These are phyloP conservation scores for Neonectria neomacrospora DNA, from an alignment of 2,329 filamentous ascomycete genomes.

Conservation along the genomic window DNA sequence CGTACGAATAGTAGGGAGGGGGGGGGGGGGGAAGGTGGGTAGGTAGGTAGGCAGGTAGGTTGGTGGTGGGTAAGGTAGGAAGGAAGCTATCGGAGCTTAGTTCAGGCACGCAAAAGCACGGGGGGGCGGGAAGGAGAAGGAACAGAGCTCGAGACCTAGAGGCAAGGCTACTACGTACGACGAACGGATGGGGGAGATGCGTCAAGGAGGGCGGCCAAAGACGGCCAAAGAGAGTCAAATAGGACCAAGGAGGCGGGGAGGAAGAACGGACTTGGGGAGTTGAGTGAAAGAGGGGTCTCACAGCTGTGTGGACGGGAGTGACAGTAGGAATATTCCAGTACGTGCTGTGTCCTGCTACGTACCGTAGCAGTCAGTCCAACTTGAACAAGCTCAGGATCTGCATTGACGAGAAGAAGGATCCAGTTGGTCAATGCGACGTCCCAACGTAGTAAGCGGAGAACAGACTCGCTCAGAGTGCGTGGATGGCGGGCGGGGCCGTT, in stretches of 20 bases:
- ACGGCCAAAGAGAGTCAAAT: neutral
- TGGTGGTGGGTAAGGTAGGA: neutral
- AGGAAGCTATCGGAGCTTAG: constrained; percentile 12
- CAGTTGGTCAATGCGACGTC: constrained; percentile 21
- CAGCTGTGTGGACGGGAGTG: constrained; percentile 8
- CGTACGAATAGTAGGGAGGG: neutral
- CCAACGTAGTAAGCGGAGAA: constrained; percentile 17
- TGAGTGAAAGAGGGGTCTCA: constrained; percentile 4
- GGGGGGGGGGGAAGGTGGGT: no score
- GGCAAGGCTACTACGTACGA: constrained; percentile 20
- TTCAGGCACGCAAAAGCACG: constrained; percentile 15
- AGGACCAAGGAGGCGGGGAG: constrained; percentile 7
- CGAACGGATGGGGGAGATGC: constrained; percentile 24
- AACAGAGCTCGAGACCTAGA: constrained; percentile 4
- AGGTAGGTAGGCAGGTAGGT: neutral
- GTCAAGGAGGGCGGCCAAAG: constrained; percentile 7
- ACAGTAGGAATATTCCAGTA: neutral
- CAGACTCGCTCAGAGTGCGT: constrained; percentile 13
- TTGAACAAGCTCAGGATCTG: constrained; percentile 2
- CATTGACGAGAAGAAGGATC: constrained; percentile 2
- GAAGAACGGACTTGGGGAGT: neutral
- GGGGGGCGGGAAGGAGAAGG: constrained; percentile 6
- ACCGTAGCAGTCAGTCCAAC: neutral
- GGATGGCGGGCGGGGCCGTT: constrained; percentile 24
- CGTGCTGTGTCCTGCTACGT: neutral